Evolutionary conservation across 2,329 filamentous ascomycete species (phyloP).

Genomic region (Orbilia javanica): DNA sequence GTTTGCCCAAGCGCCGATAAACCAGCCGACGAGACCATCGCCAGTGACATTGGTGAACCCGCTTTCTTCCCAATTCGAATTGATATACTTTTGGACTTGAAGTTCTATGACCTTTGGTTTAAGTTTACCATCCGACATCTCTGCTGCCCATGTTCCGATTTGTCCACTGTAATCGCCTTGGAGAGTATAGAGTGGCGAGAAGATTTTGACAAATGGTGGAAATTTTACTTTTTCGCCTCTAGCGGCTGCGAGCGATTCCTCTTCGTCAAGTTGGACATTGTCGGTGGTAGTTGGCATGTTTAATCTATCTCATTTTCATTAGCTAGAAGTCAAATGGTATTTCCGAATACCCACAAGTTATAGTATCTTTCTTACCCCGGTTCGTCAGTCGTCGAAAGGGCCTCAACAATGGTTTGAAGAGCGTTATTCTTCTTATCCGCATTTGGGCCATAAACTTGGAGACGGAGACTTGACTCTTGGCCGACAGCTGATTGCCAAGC

Average conservation of each 20-base stretch:
- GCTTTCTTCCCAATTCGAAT: constrained; percentile 13
- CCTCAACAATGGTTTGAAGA: not conserved
- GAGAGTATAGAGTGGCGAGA: not conserved
- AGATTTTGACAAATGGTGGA: constrained; percentile 16
- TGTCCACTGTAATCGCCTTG: not conserved
- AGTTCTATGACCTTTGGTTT: not conserved
- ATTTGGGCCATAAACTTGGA: not conserved
- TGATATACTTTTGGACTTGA: not conserved
- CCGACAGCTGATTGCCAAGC: constrained; percentile 25
- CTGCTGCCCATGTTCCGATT: not conserved
- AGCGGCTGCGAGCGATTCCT: constrained; percentile 4
- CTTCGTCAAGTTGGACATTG: constrained; percentile 11
- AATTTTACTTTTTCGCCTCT: constrained; percentile 15
- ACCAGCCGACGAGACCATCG: constrained; percentile 16
- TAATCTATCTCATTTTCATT: not conserved
- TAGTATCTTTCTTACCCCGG: constrained; percentile 2
- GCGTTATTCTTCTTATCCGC: not conserved
- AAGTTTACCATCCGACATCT: not conserved
- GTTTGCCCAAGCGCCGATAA: constrained; percentile 5
- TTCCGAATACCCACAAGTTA: too few species aligned
- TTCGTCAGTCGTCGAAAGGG: not conserved
- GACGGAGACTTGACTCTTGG: not conserved
- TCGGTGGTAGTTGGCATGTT: constrained; percentile 23
- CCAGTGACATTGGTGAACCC: constrained; percentile 10
- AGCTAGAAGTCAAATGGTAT: too few species aligned